These are phyloP conservation scores for Globisporangium middletonii DNA, from an alignment of 352 stramenopile genomes.

Conservation along the genomic window DNA sequence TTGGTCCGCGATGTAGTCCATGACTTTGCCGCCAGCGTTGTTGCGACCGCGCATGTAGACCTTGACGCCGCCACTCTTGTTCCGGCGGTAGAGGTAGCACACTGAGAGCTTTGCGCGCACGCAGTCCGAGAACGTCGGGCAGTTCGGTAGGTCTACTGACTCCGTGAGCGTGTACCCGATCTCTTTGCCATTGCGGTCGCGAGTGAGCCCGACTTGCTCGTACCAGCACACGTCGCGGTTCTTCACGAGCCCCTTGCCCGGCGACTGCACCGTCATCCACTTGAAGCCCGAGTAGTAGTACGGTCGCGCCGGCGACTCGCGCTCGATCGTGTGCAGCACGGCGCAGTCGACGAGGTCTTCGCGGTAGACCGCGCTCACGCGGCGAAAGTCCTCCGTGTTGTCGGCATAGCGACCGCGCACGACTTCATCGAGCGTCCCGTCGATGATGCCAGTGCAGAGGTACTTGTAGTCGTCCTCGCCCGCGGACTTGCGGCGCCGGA, in stretches of 20 bases:
- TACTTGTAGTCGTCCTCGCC: conserved; percentile 55
- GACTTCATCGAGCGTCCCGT: conserved; percentile 69
- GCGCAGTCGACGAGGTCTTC: conserved; percentile 75
- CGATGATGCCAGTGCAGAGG: conserved; percentile 52
- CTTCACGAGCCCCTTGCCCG: conserved; percentile 65
- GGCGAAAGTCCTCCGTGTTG: conserved; percentile 58
- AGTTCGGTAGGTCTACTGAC: conserved; percentile 65
- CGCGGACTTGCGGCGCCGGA: conserved; percentile 41
- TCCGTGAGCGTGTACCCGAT: conserved; percentile 76
- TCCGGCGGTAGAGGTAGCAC: conserved; percentile 70
- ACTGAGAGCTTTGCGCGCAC: conserved; percentile 65
- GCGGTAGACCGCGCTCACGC: conserved; percentile 67
- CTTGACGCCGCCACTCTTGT: conserved; percentile 67
- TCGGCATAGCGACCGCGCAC: conserved; percentile 73
- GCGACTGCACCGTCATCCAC: conserved; percentile 73
- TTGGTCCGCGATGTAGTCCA: conserved; percentile 64
- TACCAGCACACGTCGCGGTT: conserved; percentile 80
- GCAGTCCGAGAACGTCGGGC: conserved; percentile 56
- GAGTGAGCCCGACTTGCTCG: conserved; percentile 61
- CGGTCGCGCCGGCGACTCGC: conserved; percentile 32
- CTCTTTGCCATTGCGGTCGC: conserved; percentile 69
- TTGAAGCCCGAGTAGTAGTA: conserved; percentile 81
- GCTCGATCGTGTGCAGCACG: conserved; percentile 58
- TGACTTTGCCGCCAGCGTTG: conserved; percentile 57
- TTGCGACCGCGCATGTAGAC: conserved; percentile 78